Conservation (phyloP, 2,329 filamentous ascomycete species). For the Stemphylium beticola region DNA sequence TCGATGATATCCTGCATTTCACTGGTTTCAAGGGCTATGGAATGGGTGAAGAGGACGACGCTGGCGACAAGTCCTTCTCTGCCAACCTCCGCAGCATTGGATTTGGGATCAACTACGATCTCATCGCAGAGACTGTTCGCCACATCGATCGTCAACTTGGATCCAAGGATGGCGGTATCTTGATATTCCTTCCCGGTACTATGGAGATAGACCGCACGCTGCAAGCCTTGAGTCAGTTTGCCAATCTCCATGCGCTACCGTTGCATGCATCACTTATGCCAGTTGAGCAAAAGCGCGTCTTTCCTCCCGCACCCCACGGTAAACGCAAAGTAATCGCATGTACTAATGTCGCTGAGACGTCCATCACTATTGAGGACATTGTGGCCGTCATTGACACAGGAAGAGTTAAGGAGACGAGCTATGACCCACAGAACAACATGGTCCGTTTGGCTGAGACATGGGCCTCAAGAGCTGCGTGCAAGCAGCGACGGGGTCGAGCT, state of each 20-base stretch:
- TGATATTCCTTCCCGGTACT: conserved; percentile 94
- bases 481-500: conserved; percentile 90
- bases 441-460: conserved; percentile 92
- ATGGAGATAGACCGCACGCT: conserved; percentile 88
- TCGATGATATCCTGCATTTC: conserved; percentile 84
- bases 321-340: conserved; percentile 92
- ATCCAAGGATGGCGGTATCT: conserved; percentile 78
- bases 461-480: conserved; percentile 92
- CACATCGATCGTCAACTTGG: conserved; percentile 80
- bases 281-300: conserved; percentile 85
- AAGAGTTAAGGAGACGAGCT: conserved; percentile 95
- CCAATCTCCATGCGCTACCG: conserved; percentile 78
- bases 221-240: conserved; percentile 68
- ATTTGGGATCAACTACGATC: conserved; percentile 87
- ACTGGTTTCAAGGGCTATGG: conserved; percentile 69
- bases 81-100: conserved; percentile 57
- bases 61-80: conserved; percentile 53
- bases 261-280: conserved; percentile 92
- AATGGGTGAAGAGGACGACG: conserved; percentile 58
- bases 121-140: conserved; percentile 80
- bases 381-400: conserved; percentile 95
- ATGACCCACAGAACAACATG: conserved; percentile 91
- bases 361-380: conserved; percentile 97
- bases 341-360: conserved; percentile 97
- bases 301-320: conserved; percentile 74